phyloP scores from a whole-genome alignment of 495 filamentous ascomycete genomes.

The Penicillium taxi region DNA sequence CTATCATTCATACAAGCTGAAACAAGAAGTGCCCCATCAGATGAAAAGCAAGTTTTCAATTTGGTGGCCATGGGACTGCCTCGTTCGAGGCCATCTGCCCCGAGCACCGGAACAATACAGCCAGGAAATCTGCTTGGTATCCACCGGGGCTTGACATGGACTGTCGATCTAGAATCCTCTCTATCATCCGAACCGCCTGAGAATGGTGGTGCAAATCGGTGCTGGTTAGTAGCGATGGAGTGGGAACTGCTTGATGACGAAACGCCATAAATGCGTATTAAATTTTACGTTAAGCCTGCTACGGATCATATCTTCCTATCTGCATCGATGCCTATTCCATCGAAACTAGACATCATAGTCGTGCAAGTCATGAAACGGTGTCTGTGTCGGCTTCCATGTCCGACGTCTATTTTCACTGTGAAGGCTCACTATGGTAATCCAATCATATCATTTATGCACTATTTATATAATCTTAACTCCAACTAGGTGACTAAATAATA shows the following conservation, averaged over 20 bases:
- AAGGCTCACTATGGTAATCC: neutral
- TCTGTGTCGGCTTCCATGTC: too few species aligned
- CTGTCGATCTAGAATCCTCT: conserved; percentile 16
- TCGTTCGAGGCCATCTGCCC: conserved; percentile 9
- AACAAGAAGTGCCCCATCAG: neutral
- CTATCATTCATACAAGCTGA: conserved; percentile 25
- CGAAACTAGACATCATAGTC: too few species aligned
- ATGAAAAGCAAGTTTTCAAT: conserved; percentile 10
- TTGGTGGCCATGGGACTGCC: conserved; percentile 27
- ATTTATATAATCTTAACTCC: too few species aligned
- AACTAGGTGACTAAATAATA: too few species aligned
- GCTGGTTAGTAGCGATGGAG: conserved; percentile 36
- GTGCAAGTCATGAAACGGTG: too few species aligned
- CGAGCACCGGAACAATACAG: conserved; percentile 5
- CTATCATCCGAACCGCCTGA: neutral
- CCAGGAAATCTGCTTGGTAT: conserved; percentile 25
- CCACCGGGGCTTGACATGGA: conserved; percentile 30
- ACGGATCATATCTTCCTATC: too few species aligned
- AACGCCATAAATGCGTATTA: too few species aligned
- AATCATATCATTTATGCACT: too few species aligned
- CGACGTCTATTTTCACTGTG: too few species aligned
- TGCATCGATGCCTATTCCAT: too few species aligned
- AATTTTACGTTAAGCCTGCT: too few species aligned
- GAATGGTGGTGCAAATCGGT: neutral
- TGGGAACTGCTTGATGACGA: conserved; percentile 29